phyloP scores from a whole-genome alignment of 78 protist genomes.

The Bodo saltans region DNA sequence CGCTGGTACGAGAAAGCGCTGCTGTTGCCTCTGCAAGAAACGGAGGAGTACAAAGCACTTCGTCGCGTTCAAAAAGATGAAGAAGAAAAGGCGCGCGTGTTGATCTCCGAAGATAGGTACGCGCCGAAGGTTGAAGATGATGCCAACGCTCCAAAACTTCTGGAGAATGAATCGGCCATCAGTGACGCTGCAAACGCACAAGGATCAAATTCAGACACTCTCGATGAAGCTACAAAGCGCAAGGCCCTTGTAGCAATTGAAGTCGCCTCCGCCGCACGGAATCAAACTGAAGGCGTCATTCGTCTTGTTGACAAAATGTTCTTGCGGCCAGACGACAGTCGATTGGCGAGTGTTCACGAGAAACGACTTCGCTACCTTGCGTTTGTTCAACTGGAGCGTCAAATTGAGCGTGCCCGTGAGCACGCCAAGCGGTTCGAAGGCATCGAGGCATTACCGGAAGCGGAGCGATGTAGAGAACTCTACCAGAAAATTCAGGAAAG shows the following conservation, averaged over 20 bases:
- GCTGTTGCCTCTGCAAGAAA: neutral
- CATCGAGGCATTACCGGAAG: neutral
- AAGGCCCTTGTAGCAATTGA: no score
- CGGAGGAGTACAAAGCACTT: neutral
- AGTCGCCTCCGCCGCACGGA: neutral
- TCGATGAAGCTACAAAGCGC: no score
- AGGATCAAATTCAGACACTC: no score
- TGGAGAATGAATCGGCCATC: no score
- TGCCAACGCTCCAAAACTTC: no score
- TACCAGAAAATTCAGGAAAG: no score
- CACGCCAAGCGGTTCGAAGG: neutral
- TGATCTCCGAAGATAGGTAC: no score
- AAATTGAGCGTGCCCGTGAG: neutral
- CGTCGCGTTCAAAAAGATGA: neutral
- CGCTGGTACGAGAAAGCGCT: neutral
- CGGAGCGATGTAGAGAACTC: neutral
- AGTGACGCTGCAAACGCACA: no score
- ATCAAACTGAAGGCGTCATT: neutral
- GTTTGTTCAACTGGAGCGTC: neutral
- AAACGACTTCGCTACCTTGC: neutral
- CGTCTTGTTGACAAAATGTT: neutral
- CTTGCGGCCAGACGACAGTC: neutral
- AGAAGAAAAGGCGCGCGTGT: no score
- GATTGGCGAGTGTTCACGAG: neutral
- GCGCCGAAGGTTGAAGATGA: no score